Evolutionary conservation across 1,284 basidiomycete species (phyloP), one percentile per base, ranked within the genome.

Genomic region (Stereum hirsutum): DNA sequence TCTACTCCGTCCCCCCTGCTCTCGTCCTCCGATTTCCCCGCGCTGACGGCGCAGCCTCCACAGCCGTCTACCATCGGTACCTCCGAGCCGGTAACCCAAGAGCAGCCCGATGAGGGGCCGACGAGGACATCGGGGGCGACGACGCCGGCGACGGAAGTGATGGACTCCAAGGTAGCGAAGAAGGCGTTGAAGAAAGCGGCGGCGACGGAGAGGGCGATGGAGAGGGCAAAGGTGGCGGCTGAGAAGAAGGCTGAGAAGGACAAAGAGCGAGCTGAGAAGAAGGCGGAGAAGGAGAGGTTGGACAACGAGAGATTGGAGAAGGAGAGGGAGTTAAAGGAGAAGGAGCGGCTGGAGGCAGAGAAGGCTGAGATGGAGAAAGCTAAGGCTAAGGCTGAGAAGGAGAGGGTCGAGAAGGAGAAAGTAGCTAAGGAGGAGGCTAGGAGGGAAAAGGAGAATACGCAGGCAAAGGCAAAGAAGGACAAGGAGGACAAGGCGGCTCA

Each of bases 1-100:
- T 53, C 58, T 42, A 60, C 64, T 41, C 57, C 66, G 42, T 56
- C 60, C 45, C 50, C 57, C 31, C 43, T 57, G 42, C 67, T 88
- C 48, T 83, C 84, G 50, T 64, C 77, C 37, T 65, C 74, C 55
- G 85, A 88, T 58, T 89, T 89, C 57, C 86, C 85, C 46, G 81
- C 64, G 36, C 59, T 66, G 42, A 54, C 55, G 33, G 55, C 57
- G 36, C 65, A 68, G 42, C 52, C 54, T 41, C 54, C 60, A 49
- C 58, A 57, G 53, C 57, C 56, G 49, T 51, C 48, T 48, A 50
- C 50, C 36, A 57, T 52, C 35, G 43, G 43, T 48, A 46, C 43
- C 42, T 48, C 49, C 38, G 52, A 50, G 33, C 42, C 21, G 28
- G n/a, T n/a, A 20, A 28, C 14, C 35, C 36, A 14, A 17, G 47